A percentile compares a stretch with the other conserved stretches of the same genome.
Conservation (phyloP, 805 yeast genomes). For the Yarrowia sp. region DNA sequence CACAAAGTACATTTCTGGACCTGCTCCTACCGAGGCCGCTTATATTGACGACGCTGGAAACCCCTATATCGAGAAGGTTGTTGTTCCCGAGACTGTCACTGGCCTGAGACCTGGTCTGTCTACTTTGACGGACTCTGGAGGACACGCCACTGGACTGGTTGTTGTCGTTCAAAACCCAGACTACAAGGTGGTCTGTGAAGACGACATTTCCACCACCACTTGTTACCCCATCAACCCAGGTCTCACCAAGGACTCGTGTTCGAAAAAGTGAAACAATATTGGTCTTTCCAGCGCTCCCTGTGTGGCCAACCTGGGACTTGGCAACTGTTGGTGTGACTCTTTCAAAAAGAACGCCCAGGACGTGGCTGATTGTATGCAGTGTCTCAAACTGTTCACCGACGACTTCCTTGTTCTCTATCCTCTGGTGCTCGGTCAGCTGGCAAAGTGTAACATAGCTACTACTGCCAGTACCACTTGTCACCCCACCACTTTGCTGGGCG, state of each 20-base stretch:
- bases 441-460: neutral
- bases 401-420: neutral
- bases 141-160: slow-evolving; percentile 7
- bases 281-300: neutral
- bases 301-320: neutral
- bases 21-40: neutral
- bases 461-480: neutral
- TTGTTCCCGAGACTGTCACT: neutral
- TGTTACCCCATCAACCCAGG: slow-evolving; percentile 1
- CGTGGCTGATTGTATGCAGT: neutral
- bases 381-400: neutral
- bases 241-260: neutral
- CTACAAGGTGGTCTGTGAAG: neutral
- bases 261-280: neutral
- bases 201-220: neutral
- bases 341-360: neutral
- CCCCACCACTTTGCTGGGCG: neutral
- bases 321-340: slow-evolving; percentile 1
- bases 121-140: neutral
- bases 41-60: neutral
- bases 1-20: neutral
- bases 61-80: neutral
- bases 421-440: neutral
- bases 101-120: neutral
- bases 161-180: neutral